A percentile compares a stretch with the other conserved stretches of the same genome.
phyloP scores from a whole-genome alignment of 164 flowering plant genomes.

The Saururus chinensis region DNA sequence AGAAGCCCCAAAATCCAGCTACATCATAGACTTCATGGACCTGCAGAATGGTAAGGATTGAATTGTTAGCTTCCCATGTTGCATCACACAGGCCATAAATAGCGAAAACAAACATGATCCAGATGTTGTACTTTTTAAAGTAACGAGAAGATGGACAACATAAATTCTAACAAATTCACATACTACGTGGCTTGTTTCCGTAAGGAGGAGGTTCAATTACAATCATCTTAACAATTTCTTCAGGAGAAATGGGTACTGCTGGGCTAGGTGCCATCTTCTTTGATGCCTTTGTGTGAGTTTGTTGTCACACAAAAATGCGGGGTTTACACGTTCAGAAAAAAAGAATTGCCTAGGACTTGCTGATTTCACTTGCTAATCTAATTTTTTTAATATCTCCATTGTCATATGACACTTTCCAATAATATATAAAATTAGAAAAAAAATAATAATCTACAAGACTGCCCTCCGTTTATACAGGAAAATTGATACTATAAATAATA shows the following conservation, averaged over 20 bases:
- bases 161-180: conserved; percentile 10
- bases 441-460: too few relatives aligned
- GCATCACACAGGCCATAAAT: background rate
- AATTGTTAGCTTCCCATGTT: background rate
- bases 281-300: conserved; percentile 59
- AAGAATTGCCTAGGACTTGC: too few relatives aligned
- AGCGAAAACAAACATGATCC: background rate
- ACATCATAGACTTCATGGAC: conserved; percentile 82
- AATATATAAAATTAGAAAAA: too few relatives aligned
- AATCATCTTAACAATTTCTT: conserved; percentile 29
- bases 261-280: conserved; percentile 23
- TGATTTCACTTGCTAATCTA: too few relatives aligned
- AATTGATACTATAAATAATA: too few relatives aligned
- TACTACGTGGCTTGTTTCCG: conserved; percentile 72
- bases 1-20: conserved; percentile 79
- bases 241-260: conserved; percentile 14
- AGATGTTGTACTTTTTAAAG: background rate
- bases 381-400: too few relatives aligned
- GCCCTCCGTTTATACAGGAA: too few relatives aligned
- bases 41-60: conserved; percentile 22
- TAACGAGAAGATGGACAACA: too few relatives aligned
- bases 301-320: conserved; percentile 16
- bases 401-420: too few relatives aligned
- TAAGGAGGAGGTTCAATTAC: conserved; percentile 55
- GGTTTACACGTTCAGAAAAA: too few relatives aligned